phyloP scores from a whole-genome alignment of 1,139 yeast species.

The Spencermartinsiella ligniputridi region DNA sequence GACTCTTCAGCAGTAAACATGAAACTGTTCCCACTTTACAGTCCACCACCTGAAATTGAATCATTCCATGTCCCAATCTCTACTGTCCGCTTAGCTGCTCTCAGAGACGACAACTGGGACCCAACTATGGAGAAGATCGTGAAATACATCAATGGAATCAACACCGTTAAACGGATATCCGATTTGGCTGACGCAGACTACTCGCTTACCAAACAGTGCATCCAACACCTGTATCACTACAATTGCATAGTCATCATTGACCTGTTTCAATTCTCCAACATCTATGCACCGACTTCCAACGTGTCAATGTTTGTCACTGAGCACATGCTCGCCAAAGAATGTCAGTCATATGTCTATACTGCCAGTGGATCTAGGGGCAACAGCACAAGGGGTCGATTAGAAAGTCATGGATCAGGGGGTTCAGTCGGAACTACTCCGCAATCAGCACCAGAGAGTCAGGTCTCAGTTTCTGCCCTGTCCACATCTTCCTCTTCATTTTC shows the following conservation, averaged over 20 bases:
- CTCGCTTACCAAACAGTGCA: conserved; percentile 73
- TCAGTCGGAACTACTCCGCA: conserved; percentile 7
- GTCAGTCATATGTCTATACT: conserved; percentile 65
- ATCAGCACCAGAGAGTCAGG: conserved; percentile 4
- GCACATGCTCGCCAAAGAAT: conserved; percentile 68
- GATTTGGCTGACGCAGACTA: conserved; percentile 79
- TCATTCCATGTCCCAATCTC: conserved; percentile 84
- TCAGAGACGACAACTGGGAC: conserved; percentile 93
- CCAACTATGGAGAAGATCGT: conserved; percentile 88
- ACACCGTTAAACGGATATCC: conserved; percentile 73
- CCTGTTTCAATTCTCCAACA: conserved; percentile 81
- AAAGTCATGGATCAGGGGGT: background rate
- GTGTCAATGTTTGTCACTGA: conserved; percentile 64
- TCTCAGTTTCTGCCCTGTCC: conserved; percentile 15
- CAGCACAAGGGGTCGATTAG: conserved; percentile 1
- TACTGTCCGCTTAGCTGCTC: conserved; percentile 61
- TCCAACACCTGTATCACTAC: conserved; percentile 88
- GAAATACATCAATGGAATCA: conserved; percentile 84
- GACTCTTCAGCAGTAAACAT: conserved; percentile 87
- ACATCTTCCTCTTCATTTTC: conserved; percentile 22
- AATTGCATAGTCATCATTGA: conserved; percentile 79
- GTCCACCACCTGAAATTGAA: conserved; percentile 73
- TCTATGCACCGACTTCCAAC: conserved; percentile 83
- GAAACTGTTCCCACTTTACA: conserved; percentile 79
- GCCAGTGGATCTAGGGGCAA: conserved; percentile 2